These are phyloP conservation scores for Trichosporon faecale DNA, from an alignment of 1,284 basidiomycete genomes.

Conservation along the genomic window DNA sequence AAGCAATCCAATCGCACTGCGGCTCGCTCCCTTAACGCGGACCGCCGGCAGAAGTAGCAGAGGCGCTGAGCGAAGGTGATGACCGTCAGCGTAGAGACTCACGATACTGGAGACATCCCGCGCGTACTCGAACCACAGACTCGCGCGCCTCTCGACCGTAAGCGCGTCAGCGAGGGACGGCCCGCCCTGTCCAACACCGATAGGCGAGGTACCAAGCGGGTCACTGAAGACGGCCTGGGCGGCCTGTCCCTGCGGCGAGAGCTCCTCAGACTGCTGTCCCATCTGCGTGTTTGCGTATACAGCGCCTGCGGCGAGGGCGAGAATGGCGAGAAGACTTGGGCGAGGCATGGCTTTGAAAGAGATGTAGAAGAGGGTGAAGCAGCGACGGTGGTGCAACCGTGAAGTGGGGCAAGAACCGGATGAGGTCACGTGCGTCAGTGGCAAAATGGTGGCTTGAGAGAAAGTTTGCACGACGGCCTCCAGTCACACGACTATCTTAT, in stretches of 20 bases:
- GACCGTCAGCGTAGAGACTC: conserved; percentile 25
- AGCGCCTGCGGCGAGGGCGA: neutral
- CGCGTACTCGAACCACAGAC: conserved; percentile 49
- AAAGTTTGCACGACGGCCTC: neutral
- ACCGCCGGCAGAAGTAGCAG: no score
- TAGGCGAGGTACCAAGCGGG: neutral
- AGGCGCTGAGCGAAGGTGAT: no score
- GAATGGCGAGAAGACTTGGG: neutral
- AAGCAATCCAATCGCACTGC: no score
- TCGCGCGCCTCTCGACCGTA: conserved; percentile 40
- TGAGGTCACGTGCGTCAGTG: conserved; percentile 1
- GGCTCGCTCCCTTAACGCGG: no score
- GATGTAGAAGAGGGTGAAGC: neutral
- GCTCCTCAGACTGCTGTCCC: neutral
- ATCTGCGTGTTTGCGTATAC: conserved; percentile 9
- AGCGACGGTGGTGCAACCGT: neutral
- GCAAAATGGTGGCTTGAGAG: neutral
- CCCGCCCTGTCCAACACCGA: neutral
- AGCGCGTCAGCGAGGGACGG: conserved; percentile 40
- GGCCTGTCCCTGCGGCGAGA: neutral
- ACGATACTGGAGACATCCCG: conserved; percentile 41
- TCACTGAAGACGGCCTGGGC: neutral
- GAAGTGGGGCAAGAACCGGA: neutral
- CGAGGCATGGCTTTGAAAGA: neutral
- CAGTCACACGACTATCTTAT: conserved; percentile 5